Conservation (phyloP, 345 rosid genomes). For the Citrus sinensis region DNA sequence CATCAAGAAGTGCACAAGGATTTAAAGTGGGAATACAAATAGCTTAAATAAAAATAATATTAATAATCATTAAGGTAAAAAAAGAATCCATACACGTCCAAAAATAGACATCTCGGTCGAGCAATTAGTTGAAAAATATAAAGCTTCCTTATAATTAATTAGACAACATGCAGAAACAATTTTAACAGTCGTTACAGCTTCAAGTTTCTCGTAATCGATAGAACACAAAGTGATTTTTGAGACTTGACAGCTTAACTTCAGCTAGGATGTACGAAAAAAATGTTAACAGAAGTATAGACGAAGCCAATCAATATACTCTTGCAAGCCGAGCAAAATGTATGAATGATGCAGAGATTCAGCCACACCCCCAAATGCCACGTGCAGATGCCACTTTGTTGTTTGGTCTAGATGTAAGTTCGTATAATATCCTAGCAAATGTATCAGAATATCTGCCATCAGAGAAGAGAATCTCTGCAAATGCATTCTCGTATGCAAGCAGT, state of each 20-base stretch:
- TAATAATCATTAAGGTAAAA: background rate
- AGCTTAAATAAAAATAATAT: background rate
- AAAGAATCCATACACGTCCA: background rate
- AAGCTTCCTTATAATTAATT: background rate
- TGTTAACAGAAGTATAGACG: background rate
- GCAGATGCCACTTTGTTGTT: slow-evolving; percentile 81
- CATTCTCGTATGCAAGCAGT: slow-evolving; percentile 78
- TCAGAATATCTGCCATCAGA: slow-evolving; percentile 82
- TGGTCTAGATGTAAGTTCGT: slow-evolving; percentile 85
- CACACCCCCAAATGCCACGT: slow-evolving; percentile 95
- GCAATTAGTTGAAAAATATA: background rate
- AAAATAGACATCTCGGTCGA: background rate
- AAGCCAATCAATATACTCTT: background rate
- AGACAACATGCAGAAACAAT: background rate
- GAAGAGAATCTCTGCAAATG: slow-evolving; percentile 88
- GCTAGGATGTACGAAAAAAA: slow-evolving; percentile 12
- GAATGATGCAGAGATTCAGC: slow-evolving; percentile 8
- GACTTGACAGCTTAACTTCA: background rate
- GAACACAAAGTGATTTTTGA: background rate
- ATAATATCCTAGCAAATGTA: slow-evolving; percentile 88
- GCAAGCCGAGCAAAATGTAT: background rate
- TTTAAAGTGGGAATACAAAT: background rate
- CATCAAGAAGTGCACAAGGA: background rate
- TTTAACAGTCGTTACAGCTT: background rate
- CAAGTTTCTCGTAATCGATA: background rate